Base-by-base conservation (phyloP, 768 basidiomycete genomes). In the Podaxis sp. region DNA sequence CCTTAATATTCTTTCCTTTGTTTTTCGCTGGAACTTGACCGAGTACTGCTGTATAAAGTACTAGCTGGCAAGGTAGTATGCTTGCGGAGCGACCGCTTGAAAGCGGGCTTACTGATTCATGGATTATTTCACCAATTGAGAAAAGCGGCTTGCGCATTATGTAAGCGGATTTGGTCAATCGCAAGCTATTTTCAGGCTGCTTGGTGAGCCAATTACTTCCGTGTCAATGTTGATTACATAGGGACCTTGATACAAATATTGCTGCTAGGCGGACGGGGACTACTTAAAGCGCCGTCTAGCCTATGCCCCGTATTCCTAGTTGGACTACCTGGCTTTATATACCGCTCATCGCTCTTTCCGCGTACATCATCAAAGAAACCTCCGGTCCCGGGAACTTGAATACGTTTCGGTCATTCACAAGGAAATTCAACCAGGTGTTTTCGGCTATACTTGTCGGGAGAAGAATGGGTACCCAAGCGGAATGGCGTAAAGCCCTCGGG, bases 401-500 rank as follows among this genome's bases (percentile, higher is more conserved):
- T n/a, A 46, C 27, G 4, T 47, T 56, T 32, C 14, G 9, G 50
- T 18, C 25, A 40, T 51, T 40, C 44, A 23, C 46, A 21, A 57
- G 18, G 37, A 46, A 16, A 1, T 42, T 42, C n/a, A 7, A 21
- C 51, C 37, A 4, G 16, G 44, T 16, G 1, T 27, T 48, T n/a
- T 61, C 27, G 28, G 38, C 13, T 42, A 32, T 50, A 27, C 14
- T 28, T 32, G 11, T 23, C 16, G 51, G 42, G 16, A 38, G 32
- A 27, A 52, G 51, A 25, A 61, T 61, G 59, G 38, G 36, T 38
- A 37, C 40, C n/a, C 52, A 73, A 28, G 61, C 67, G 0, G 74
- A 77, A 61, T 88, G 86, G 86, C 71, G 70, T 47, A 74, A 75
- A 47, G 83, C 82, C 2, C 77, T 89, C 3, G 77, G 83, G 1